phyloP scores from a whole-genome alignment of 768 basidiomycete genomes.

The Suillus hirtellus region DNA sequence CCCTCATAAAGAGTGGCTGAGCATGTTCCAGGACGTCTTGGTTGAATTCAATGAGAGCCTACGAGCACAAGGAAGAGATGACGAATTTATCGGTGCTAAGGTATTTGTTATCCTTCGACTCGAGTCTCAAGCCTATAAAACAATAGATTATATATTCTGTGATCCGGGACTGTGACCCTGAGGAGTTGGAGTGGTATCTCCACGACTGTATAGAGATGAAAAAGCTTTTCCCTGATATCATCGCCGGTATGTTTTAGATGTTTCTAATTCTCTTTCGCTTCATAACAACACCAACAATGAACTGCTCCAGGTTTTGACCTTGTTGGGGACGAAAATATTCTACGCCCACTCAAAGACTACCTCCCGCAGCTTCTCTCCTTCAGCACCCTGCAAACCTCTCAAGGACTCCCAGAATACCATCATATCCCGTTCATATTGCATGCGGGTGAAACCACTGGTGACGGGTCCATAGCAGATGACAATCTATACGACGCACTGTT shows the following conservation, averaged over 20 bases:
- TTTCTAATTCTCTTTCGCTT: constrained; percentile 3
- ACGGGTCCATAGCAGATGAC: constrained; percentile 66
- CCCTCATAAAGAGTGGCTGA: constrained; percentile 59
- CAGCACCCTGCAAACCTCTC: constrained; percentile 53
- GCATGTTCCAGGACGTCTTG: constrained; percentile 51
- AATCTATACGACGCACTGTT: constrained; percentile 81
- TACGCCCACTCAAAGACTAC: constrained; percentile 63
- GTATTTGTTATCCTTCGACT: constrained; percentile 23
- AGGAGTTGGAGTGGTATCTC: constrained; percentile 63
- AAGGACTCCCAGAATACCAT: constrained; percentile 37
- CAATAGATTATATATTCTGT: constrained; percentile 71
- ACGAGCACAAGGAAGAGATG: constrained; percentile 49
- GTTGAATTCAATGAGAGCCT: constrained; percentile 55
- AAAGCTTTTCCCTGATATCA: constrained; percentile 70
- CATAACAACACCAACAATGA: not conserved
- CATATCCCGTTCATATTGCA: constrained; percentile 80
- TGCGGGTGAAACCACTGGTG: constrained; percentile 79
- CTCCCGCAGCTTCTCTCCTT: constrained; percentile 61
- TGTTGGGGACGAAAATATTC: constrained; percentile 70
- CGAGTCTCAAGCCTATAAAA: not conserved
- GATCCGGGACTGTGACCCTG: constrained; percentile 51
- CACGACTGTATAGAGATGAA: constrained; percentile 76
- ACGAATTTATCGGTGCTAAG: constrained; percentile 67
- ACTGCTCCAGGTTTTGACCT: constrained; percentile 65
- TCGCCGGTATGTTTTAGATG: constrained; percentile 49